Evolutionary conservation across 2,329 filamentous ascomycete genomes (phyloP).

Genomic region (Bimuria novae-zelandiae): DNA sequence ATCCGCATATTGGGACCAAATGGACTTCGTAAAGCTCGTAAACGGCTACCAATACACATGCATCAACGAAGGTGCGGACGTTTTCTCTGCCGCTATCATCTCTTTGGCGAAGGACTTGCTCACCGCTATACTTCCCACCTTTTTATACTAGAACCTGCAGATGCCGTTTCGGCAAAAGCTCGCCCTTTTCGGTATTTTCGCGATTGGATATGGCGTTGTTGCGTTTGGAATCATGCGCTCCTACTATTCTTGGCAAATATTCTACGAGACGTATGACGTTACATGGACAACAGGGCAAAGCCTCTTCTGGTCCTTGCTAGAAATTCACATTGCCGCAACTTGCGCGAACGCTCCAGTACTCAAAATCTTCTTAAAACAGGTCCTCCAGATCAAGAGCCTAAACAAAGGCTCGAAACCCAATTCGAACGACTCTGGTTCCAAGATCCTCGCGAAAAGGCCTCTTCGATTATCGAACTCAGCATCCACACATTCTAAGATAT

Average conservation of each 20-base stretch:
- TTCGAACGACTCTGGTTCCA: no score
- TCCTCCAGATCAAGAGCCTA: no score
- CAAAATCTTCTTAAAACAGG: conserved; percentile 44
- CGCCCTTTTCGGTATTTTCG: conserved; percentile 37
- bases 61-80: conserved; percentile 39
- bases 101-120: conserved; percentile 34
- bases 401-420: no score
- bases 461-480: no score
- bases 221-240: conserved; percentile 28
- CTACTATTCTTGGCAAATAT: conserved; percentile 34
- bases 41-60: conserved; percentile 35
- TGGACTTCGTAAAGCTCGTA: conserved; percentile 18
- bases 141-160: conserved; percentile 39
- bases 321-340: conserved; percentile 36
- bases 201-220: conserved; percentile 37
- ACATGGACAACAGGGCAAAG: conserved; percentile 33
- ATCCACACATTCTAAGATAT: no score
- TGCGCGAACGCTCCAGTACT: conserved; percentile 39
- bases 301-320: conserved; percentile 27
- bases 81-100: conserved; percentile 34
- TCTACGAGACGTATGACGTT: conserved; percentile 36
- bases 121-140: conserved; percentile 38
- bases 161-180: conserved; percentile 36
- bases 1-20: conserved; percentile 39
- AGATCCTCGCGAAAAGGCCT: no score